phyloP scores from a whole-genome alignment of 768 basidiomycete genomes.

The Pulveroboletus frians region DNA sequence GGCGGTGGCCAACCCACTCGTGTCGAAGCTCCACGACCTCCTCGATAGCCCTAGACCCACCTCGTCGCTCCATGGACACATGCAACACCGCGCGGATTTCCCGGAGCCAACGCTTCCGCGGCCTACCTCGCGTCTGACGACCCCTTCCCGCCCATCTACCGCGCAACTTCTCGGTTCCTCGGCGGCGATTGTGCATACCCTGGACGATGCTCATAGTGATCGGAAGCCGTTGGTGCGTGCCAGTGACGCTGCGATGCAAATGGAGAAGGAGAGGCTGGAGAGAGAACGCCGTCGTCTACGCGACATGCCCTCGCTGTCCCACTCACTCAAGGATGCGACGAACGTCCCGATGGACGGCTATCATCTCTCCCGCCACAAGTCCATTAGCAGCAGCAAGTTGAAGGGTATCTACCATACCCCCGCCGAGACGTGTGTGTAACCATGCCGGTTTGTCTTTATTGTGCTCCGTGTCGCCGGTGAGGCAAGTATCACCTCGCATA shows the following conservation, averaged over 20 bases:
- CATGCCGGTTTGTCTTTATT: not conserved
- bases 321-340: slow-evolving; percentile 28
- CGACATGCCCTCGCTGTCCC: slow-evolving; percentile 12
- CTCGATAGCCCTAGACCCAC: slow-evolving; percentile 39
- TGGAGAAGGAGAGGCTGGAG: slow-evolving; percentile 43
- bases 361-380: slow-evolving; percentile 18
- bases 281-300: slow-evolving; percentile 29
- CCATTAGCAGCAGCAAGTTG: slow-evolving; percentile 13
- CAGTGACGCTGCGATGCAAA: slow-evolving; percentile 48
- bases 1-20: slow-evolving; percentile 26
- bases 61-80: slow-evolving; percentile 38
- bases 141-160: slow-evolving; percentile 18
- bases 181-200: slow-evolving; percentile 10
- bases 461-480: not conserved
- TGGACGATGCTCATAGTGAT: slow-evolving; percentile 13
- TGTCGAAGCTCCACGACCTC: slow-evolving; percentile 42
- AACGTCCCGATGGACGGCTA: slow-evolving; percentile 19
- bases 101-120: slow-evolving; percentile 22
- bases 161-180: slow-evolving; percentile 16
- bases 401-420: slow-evolving; percentile 9
- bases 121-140: slow-evolving; percentile 18
- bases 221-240: slow-evolving; percentile 40
- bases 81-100: slow-evolving; percentile 28
- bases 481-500: not conserved
- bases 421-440: slow-evolving; percentile 16